phyloP scores from a whole-genome alignment of 306 rosid genomes.

The Albizia julibrissin region DNA sequence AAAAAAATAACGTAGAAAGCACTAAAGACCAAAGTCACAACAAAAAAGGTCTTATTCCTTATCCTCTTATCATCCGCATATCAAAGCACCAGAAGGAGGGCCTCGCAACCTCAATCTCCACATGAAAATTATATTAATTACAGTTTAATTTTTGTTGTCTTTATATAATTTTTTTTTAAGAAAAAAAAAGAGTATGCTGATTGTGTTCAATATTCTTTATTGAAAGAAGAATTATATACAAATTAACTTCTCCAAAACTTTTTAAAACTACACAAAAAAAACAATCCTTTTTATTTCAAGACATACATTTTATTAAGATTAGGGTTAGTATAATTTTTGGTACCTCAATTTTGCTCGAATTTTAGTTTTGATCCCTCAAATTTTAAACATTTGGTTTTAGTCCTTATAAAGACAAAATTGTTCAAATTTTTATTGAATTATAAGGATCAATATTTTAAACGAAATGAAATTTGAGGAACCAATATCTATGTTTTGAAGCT shows the following conservation, averaged over 20 bases:
- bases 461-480: no score
- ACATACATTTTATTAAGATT: not conserved
- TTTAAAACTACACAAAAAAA: not conserved
- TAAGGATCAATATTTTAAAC: no score
- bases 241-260: not conserved
- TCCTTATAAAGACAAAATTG: no score
- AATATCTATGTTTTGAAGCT: no score
- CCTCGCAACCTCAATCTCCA: not conserved
- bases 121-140: not conserved
- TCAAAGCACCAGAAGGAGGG: not conserved
- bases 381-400: no score
- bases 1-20: not conserved
- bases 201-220: not conserved
- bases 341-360: no score
- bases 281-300: not conserved
- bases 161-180: not conserved
- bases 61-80: not conserved
- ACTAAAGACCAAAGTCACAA: not conserved
- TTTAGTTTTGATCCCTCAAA: no score
- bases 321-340: no score
- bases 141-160: not conserved
- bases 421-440: no score
- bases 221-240: not conserved
- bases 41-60: not conserved
- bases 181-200: not conserved